phyloP scores from a whole-genome alignment of 1,284 basidiomycete species.

The Malassezia caprae region DNA sequence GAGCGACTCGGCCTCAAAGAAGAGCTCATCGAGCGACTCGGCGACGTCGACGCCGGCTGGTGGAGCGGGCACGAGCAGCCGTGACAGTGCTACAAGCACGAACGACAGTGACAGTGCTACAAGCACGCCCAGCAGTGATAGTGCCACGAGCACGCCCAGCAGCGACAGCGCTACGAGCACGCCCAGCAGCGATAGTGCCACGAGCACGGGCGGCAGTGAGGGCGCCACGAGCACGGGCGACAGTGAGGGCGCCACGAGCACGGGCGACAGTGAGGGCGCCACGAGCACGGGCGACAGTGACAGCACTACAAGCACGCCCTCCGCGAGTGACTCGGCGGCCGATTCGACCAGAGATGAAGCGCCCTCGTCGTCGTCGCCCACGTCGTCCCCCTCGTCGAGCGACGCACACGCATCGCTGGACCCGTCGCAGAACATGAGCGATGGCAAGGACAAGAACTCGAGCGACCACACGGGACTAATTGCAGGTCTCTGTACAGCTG shows the following conservation, averaged over 20 bases:
- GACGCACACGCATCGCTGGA: neutral
- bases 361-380: neutral
- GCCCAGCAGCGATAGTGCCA: neutral
- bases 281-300: too few species aligned
- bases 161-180: neutral
- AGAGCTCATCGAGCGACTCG: too few species aligned
- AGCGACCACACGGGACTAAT: conserved; percentile 32
- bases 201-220: neutral
- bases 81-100: neutral
- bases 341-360: neutral
- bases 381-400: neutral
- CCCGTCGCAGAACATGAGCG: conserved; percentile 1
- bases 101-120: neutral
- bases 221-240: too few species aligned
- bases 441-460: neutral
- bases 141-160: neutral
- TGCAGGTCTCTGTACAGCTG: conserved; percentile 39
- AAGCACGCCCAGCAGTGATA: neutral
- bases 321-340: too few species aligned
- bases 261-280: too few species aligned
- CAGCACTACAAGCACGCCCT: too few species aligned
- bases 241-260: neutral
- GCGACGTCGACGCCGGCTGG: neutral
- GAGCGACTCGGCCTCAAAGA: neutral
- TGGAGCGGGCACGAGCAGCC: neutral